Evolutionary conservation across 1,139 yeast genomes (phyloP).

Genomic region (Suzukiozyma palmioleophila): DNA sequence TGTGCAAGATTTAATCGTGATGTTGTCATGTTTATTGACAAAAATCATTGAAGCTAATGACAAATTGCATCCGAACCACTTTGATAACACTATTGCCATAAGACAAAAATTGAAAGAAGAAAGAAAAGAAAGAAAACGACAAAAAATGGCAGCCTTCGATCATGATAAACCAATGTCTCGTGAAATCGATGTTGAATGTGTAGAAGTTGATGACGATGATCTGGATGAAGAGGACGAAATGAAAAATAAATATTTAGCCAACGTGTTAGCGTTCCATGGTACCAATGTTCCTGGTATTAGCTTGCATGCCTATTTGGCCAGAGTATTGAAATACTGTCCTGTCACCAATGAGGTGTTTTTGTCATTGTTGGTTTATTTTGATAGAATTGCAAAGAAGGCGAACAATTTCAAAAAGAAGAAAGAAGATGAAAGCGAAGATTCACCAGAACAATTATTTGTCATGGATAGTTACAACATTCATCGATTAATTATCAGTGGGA

Average conservation of each 20-base stretch:
- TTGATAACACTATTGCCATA: slow-evolving; percentile 47
- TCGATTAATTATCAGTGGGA: slow-evolving; percentile 90
- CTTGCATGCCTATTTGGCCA: slow-evolving; percentile 79
- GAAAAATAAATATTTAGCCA: slow-evolving; percentile 58
- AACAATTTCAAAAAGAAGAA: slow-evolving; percentile 40
- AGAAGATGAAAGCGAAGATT: slow-evolving; percentile 8
- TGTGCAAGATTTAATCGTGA: slow-evolving; percentile 70
- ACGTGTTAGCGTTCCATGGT: slow-evolving; percentile 90
- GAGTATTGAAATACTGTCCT: slow-evolving; percentile 94
- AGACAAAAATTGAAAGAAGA: slow-evolving; percentile 43
- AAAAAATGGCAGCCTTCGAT: slow-evolving; percentile 13
- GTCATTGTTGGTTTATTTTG: slow-evolving; percentile 86
- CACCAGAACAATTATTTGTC: slow-evolving; percentile 63
- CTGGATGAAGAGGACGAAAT: slow-evolving; percentile 43
- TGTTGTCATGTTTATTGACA: slow-evolving; percentile 81
- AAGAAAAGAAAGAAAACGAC: slow-evolving; percentile 23
- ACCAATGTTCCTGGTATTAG: slow-evolving; percentile 93
- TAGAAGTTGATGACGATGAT: slow-evolving; percentile 13
- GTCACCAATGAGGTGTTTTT: slow-evolving; percentile 95
- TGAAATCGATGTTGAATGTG: slow-evolving; percentile 16
- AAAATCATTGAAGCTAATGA: slow-evolving; percentile 94
- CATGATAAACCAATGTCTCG: slow-evolving; percentile 12
- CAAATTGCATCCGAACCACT: slow-evolving; percentile 68
- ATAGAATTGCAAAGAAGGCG: slow-evolving; percentile 87
- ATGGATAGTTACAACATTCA: slow-evolving; percentile 97